These are phyloP conservation scores for Barnettozyma sucrosica DNA, from an alignment of 805 yeast genomes.

Conservation along the genomic window DNA sequence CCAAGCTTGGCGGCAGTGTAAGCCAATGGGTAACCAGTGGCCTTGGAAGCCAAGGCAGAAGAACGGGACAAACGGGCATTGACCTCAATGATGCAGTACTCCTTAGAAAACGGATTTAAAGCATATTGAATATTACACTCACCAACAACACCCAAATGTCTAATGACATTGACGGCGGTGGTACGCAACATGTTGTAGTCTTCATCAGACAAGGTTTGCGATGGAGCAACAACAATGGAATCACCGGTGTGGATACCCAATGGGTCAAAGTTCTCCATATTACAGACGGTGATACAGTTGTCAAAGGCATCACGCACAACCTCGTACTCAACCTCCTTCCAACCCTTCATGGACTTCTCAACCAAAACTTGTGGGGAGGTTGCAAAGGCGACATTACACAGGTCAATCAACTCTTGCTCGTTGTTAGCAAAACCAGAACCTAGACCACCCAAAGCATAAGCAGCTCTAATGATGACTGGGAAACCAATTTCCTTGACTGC, in stretches of 20 bases:
- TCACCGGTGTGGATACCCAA: conserved; percentile 99
- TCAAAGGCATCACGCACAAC: conserved; percentile 97
- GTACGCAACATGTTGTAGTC: conserved; percentile 97
- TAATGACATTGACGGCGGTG: conserved; percentile 93
- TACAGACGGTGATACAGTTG: conserved; percentile 98
- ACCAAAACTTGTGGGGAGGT: conserved; percentile 93
- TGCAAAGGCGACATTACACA: conserved; percentile 90
- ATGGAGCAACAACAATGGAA: conserved; percentile 97
- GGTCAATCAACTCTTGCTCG: conserved; percentile 70
- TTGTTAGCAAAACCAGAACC: conserved; percentile 97
- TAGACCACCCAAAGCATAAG: conserved; percentile 94
- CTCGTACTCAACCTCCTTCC: conserved; percentile 98
- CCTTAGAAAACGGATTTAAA: conserved; percentile 86
- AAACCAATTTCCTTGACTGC: conserved; percentile 87
- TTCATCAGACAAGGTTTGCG: conserved; percentile 94
- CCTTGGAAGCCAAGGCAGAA: conserved; percentile 98
- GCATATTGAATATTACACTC: conserved; percentile 99
- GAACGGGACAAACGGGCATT: conserved; percentile 97
- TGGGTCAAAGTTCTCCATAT: conserved; percentile 98
- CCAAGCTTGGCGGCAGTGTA: conserved; percentile 97
- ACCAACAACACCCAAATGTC: conserved; percentile 98
- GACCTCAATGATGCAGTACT: conserved; percentile 95
- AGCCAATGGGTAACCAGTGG: conserved; percentile 97
- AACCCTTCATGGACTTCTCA: conserved; percentile 96
- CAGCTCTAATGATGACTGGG: conserved; percentile 97